A percentile compares a stretch with the other conserved stretches of the same genome.
Conservation (phyloP, 352 stramenopile genomes). For the Phytophthora sansomeana region DNA sequence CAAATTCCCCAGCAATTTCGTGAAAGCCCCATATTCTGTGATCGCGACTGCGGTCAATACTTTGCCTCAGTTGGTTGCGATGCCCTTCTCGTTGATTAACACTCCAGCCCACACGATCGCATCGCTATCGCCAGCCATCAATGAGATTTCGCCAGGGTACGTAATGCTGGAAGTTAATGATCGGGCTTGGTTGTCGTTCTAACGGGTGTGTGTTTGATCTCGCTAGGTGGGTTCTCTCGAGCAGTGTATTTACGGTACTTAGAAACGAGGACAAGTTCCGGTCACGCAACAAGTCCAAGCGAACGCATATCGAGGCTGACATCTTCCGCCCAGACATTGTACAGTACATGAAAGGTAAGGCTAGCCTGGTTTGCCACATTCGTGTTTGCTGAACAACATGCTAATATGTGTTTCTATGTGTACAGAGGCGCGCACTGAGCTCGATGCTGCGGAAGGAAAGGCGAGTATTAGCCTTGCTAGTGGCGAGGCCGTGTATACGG, state of each 20-base stretch:
- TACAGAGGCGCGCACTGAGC: slow-evolving; percentile 50
- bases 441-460: slow-evolving; percentile 48
- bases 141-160: slow-evolving; percentile 83
- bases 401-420: too few relatives aligned
- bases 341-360: slow-evolving; percentile 80
- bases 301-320: slow-evolving; percentile 60
- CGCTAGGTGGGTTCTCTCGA: slow-evolving; percentile 88
- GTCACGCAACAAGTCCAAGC: slow-evolving; percentile 78
- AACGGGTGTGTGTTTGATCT: slow-evolving; percentile 1
- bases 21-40: slow-evolving; percentile 92
- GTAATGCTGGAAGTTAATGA: not conserved
- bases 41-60: slow-evolving; percentile 94
- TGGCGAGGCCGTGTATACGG: slow-evolving; percentile 77
- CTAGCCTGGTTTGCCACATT: not conserved
- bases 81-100: slow-evolving; percentile 87
- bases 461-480: slow-evolving; percentile 44
- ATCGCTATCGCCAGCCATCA: slow-evolving; percentile 81
- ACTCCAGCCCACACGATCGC: slow-evolving; percentile 78
- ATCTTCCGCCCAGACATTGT: slow-evolving; percentile 85
- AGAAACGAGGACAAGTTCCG: slow-evolving; percentile 91
- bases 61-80: slow-evolving; percentile 86
- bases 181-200: not conserved
- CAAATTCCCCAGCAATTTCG: slow-evolving; percentile 96
- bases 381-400: not conserved
- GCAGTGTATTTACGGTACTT: slow-evolving; percentile 92